A percentile compares a stretch with the other conserved stretches of the same genome.
These are phyloP conservation scores for Salix arbutifolia DNA, from an alignment of 345 rosid genomes.

Conservation along the genomic window DNA sequence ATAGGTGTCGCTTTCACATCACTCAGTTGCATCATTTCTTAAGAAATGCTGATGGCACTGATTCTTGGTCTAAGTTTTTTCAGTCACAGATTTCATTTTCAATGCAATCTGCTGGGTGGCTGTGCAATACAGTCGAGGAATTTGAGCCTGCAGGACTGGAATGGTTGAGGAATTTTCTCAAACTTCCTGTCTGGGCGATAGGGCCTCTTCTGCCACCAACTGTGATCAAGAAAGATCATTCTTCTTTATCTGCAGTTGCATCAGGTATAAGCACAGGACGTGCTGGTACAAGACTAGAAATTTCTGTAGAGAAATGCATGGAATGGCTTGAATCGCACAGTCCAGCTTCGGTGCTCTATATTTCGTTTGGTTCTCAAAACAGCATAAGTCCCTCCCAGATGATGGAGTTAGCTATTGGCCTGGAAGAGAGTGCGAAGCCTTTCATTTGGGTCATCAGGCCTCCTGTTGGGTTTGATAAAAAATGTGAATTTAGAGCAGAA, in stretches of 20 bases:
- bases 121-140: slow-evolving; percentile 42
- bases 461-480: slow-evolving; percentile 39
- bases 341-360: slow-evolving; percentile 36
- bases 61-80: slow-evolving; percentile 40
- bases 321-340: slow-evolving; percentile 35
- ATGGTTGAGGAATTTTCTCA: slow-evolving; percentile 25
- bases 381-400: slow-evolving; percentile 35
- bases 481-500: slow-evolving; percentile 32
- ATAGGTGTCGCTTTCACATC: slow-evolving; percentile 32
- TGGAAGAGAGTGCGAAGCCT: slow-evolving; percentile 36
- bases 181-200: slow-evolving; percentile 37
- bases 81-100: slow-evolving; percentile 30
- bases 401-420: slow-evolving; percentile 44
- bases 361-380: slow-evolving; percentile 54
- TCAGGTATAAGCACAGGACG: slow-evolving; percentile 1
- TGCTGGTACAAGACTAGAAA: slow-evolving; percentile 27
- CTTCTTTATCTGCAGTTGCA: not conserved
- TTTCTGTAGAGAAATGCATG: slow-evolving; percentile 28
- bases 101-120: slow-evolving; percentile 30
- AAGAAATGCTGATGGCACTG: slow-evolving; percentile 37
- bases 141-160: slow-evolving; percentile 33
- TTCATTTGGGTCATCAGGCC: slow-evolving; percentile 56
- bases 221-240: slow-evolving; percentile 6
- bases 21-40: slow-evolving; percentile 31
- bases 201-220: slow-evolving; percentile 44